Conservation (phyloP, 495 filamentous ascomycete genomes). For the Hamigera avellanea region DNA sequence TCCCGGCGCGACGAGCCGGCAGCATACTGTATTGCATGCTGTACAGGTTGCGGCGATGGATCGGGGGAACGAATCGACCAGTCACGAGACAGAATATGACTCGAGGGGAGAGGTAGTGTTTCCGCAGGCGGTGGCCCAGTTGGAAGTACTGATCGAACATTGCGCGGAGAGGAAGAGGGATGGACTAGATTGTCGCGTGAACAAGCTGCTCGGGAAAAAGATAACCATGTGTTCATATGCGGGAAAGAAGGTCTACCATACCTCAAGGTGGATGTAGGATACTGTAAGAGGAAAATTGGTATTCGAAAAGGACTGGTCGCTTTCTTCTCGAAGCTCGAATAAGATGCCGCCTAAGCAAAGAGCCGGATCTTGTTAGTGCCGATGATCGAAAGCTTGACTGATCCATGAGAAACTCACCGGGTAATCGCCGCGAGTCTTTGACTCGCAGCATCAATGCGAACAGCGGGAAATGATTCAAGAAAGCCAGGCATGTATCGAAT, state of each 20-base stretch:
- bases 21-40: constrained; percentile 98
- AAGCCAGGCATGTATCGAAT: constrained; percentile 84
- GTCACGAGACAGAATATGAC: constrained; percentile 83
- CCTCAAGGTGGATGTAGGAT: constrained; percentile 74
- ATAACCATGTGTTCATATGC: constrained; percentile 1
- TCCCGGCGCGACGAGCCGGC: constrained; percentile 64
- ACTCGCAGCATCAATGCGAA: constrained; percentile 95
- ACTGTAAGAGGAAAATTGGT: constrained; percentile 30
- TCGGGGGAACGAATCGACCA: constrained; percentile 81
- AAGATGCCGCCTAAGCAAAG: constrained; percentile 66
- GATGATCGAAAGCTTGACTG: constrained; percentile 1
- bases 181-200: constrained; percentile 53
- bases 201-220: no score
- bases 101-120: constrained; percentile 83
- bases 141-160: constrained; percentile 99
- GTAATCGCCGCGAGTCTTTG: constrained; percentile 84
- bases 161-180: constrained; percentile 75
- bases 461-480: constrained; percentile 93
- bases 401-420: constrained; percentile 46
- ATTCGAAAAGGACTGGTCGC: constrained; percentile 13
- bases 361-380: background rate
- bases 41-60: constrained; percentile 89
- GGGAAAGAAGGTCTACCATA: constrained; percentile 18
- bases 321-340: constrained; percentile 68
- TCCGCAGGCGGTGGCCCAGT: constrained; percentile 79